Evolutionary conservation across 257 asterid genomes (phyloP).

Genomic region (Solanum corneliomulleri): DNA sequence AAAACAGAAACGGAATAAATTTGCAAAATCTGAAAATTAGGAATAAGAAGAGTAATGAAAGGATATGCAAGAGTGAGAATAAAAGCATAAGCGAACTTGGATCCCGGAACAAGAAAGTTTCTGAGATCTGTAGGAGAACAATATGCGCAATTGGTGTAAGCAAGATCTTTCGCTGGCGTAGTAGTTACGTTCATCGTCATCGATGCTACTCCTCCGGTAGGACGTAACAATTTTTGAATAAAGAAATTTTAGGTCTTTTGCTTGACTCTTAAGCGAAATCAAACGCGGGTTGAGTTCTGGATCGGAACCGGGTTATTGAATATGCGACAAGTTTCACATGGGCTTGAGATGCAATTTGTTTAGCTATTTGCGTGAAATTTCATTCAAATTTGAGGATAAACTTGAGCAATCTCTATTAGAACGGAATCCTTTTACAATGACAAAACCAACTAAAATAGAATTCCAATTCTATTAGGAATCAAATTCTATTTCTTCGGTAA

Average conservation of each 20-base stretch:
- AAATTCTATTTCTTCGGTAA: too few species aligned
- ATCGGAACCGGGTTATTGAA: too few species aligned
- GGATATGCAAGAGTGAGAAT: constrained; percentile 84
- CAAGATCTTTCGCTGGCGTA: constrained; percentile 79
- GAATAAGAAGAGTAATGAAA: constrained; percentile 3
- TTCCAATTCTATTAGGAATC: too few species aligned
- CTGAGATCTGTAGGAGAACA: constrained; percentile 64
- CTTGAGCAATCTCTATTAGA: too few species aligned
- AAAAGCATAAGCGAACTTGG: constrained; percentile 45
- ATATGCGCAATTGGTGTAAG: constrained; percentile 63
- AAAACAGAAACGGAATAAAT: background rate
- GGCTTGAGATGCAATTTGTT: too few species aligned
- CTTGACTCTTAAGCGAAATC: background rate
- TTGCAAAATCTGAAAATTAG: background rate
- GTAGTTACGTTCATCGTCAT: constrained; percentile 64
- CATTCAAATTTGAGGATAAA: too few species aligned
- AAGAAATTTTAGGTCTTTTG: too few species aligned
- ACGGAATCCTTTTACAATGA: too few species aligned
- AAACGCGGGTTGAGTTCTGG: too few species aligned
- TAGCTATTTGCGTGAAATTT: too few species aligned
- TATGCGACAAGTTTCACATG: too few species aligned
- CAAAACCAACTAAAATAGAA: too few species aligned
- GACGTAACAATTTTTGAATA: background rate
- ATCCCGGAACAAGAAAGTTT: constrained; percentile 53
- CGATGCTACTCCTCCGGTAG: background rate